A percentile compares a stretch with the other conserved stretches of the same genome.
Conservation (phyloP, 2,329 filamentous ascomycete genomes). For the Colletotrichum horii region DNA sequence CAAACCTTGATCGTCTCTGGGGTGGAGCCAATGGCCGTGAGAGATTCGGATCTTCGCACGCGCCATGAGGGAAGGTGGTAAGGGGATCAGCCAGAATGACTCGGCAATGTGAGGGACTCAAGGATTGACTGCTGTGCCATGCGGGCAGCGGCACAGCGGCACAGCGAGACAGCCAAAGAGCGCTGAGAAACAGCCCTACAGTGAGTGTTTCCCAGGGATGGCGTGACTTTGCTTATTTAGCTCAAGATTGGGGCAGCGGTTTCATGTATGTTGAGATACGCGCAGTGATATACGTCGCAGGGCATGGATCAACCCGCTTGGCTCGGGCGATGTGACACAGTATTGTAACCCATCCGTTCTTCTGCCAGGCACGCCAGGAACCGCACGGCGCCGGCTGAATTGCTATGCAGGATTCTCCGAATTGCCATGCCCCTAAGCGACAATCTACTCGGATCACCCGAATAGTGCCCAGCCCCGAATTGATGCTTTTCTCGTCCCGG, state of each 20-base stretch:
- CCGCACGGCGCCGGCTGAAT: background rate
- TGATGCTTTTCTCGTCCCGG: background rate
- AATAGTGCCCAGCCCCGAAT: background rate
- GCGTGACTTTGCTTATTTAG: slow-evolving; percentile 1
- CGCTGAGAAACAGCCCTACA: background rate
- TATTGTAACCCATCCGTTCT: slow-evolving; percentile 7
- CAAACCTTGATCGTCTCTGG: slow-evolving; percentile 15
- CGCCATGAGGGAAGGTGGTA: background rate
- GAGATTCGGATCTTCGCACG: slow-evolving; percentile 18
- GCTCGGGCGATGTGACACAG: slow-evolving; percentile 8
- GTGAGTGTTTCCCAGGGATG: slow-evolving; percentile 3
- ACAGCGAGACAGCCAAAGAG: background rate
- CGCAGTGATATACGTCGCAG: background rate
- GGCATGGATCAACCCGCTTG: slow-evolving; percentile 3
- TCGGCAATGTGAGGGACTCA: background rate
- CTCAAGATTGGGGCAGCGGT: slow-evolving; percentile 10
- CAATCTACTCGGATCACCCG: slow-evolving; percentile 5
- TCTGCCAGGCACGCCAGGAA: background rate
- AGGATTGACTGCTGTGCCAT: background rate
- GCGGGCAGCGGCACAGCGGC: background rate
- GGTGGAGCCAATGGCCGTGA: slow-evolving; percentile 14
- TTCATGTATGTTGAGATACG: slow-evolving; percentile 7
- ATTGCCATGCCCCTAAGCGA: background rate
- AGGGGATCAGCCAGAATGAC: slow-evolving; percentile 3
- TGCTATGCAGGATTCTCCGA: background rate